Evolutionary conservation across 257 asterid genomes (phyloP), one percentile per base, ranked within the genome.

Genomic region (Voacanga thouarsii): DNA sequence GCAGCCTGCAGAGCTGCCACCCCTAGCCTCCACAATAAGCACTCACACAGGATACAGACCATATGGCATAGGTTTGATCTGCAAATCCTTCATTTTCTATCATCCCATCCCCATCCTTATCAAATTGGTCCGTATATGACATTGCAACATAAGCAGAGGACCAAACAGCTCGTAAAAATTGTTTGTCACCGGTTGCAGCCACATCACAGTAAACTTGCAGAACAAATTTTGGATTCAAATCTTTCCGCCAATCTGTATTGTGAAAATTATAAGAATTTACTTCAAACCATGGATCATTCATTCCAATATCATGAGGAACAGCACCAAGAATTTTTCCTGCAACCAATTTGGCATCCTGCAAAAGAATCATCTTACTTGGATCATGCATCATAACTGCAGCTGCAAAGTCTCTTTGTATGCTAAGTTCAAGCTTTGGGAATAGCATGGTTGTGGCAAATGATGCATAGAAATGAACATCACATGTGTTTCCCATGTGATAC

Each of bases 21-120:
- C 98, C 97, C 93, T 21, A 96, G 86, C 66, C 99, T 98, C 99
- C 99, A 87, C 95, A 88, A 71, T 96, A 96, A 4, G 98, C 99
- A 88, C 99, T 96, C 79, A 93, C 94, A 49, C 99, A 98, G 56
- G 89, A 79, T 14, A 90, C 97, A 49, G 95, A 88, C 99, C 99
- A 96, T 47, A 92, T 90, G 83, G 93, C 99, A 68, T 96, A 96
- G 0, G 99, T 96, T 87, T 96, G 99, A 63, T 96, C 99, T 8
- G 97, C 97, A 78, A 90, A 90, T 23, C 97, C 96, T 70, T 93
- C 98, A 59, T 96, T 96, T 79, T 96, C 99, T 45, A 96, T 96
- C 99, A 96, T 96, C 39, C 98, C 99, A 84, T 96, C 99, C 55
- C 96, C 96, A 75, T 96, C 99, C 87, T 86, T 92, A 77, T 96